Conservation (phyloP, 192 early-diverging fungal species). For the Coemansia sp. region DNA sequence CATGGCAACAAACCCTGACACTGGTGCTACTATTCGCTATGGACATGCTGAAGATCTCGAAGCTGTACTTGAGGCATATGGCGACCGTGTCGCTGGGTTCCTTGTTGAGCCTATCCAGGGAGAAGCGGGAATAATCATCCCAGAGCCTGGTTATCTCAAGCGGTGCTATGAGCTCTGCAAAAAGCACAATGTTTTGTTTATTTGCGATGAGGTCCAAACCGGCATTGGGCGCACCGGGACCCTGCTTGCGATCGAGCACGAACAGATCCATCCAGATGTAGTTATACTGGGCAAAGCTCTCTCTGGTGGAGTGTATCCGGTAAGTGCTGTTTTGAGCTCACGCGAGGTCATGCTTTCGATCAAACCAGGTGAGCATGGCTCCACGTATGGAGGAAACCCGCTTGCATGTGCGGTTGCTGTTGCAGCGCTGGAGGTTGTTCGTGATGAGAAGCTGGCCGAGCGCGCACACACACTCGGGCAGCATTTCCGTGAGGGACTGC, state of each 20-base stretch:
- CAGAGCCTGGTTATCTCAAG: slow-evolving; percentile 88
- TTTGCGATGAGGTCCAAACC: slow-evolving; percentile 98
- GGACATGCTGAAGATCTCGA: slow-evolving; percentile 88
- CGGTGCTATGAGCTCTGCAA: slow-evolving; percentile 89
- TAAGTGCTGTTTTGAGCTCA: slow-evolving; percentile 88
- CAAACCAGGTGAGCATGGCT: slow-evolving; percentile 92
- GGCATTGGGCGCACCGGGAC: slow-evolving; percentile 93
- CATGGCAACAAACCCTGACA: slow-evolving; percentile 75
- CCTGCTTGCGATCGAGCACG: slow-evolving; percentile 93
- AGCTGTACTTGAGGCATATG: slow-evolving; percentile 78
- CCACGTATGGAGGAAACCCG: slow-evolving; percentile 97
- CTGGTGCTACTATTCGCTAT: slow-evolving; percentile 73
- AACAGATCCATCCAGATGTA: slow-evolving; percentile 89
- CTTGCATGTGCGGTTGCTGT: slow-evolving; percentile 93
- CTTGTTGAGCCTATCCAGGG: slow-evolving; percentile 99
- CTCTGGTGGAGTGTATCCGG: slow-evolving; percentile 95
- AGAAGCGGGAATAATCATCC: slow-evolving; percentile 96
- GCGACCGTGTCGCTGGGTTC: slow-evolving; percentile 86
- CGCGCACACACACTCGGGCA: slow-evolving; percentile 74
- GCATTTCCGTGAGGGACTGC: slow-evolving; percentile 78
- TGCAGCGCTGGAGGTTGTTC: slow-evolving; percentile 90
- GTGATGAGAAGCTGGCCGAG: slow-evolving; percentile 90
- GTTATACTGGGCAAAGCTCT: slow-evolving; percentile 97
- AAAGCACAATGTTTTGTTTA: slow-evolving; percentile 96
- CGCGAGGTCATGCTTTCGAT: slow-evolving; percentile 80